Evolutionary conservation across 305 asterid genomes (phyloP), one percentile per base, ranked within the genome.

Genomic region (Stenogyne calaminthoides): DNA sequence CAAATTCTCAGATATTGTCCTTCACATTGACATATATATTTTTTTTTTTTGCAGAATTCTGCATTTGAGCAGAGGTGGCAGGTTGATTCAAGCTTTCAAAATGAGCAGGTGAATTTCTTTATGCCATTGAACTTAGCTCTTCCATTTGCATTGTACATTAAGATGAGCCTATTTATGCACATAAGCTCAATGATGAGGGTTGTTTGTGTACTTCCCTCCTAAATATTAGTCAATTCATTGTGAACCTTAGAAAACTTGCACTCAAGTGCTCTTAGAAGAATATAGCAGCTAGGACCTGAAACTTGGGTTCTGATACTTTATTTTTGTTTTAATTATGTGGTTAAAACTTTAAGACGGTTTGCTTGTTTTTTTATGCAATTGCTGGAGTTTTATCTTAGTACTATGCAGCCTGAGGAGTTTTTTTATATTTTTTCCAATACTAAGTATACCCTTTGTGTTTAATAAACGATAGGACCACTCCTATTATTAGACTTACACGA

Each of bases 51-150:
- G 69, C 87, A 93, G 98, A 85, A 81, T 75, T 46, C 85, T 52
- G 69, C 80, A 9, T 86, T 82, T 70, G 92, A 88, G 67, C 96
- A 85, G 54, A 87, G 93, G 84, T 91, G 97, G 96, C 83, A 74
- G 74, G 84, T 76, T 80, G 91, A 83, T 70, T 82, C 95, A 15
- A 84, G 85, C 78, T 84, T 86, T 73, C 95, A 82, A 52, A 84
- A 74, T 70, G 93, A 89, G 58, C 96, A 91, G 98, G 97, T 88
- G 81, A 73, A 60, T 71, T 36, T 22, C 42, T 59, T 79, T 55
- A 63, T 58, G n/a, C 57, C 36, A 55, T 47, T 49, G 27, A 51
- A 19, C 62, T 2, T 16, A 62, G 47, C 55, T 52, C 55, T 67
- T 49, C 29, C 36, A 51, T 40, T 64, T 7, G 36, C 32, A 22